Conservation (phyloP, 306 rosid species). For the Vigna mungo region DNA sequence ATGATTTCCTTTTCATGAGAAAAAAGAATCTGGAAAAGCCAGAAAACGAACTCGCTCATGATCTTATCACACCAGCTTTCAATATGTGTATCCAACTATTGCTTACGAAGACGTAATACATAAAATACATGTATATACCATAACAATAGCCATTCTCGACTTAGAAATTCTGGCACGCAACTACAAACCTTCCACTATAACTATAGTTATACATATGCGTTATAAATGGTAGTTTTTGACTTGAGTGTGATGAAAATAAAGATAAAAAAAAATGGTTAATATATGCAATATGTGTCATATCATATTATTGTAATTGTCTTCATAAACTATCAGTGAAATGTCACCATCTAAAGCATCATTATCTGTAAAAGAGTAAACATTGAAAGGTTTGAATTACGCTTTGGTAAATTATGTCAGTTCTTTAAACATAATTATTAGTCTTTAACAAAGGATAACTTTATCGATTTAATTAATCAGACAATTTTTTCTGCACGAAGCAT, state of each 20-base stretch:
- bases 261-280: neutral
- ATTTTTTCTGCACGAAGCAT: neutral
- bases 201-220: neutral
- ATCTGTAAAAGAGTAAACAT: neutral
- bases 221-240: neutral
- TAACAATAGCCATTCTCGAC: neutral
- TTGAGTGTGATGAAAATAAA: neutral
- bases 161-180: neutral
- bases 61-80: neutral
- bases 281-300: neutral
- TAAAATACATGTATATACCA: neutral
- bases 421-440: neutral
- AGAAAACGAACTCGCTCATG: neutral
- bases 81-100: neutral
- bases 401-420: neutral
- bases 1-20: constrained; percentile 13
- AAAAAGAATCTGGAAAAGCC: neutral
- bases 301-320: neutral
- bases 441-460: neutral
- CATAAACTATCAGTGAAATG: neutral
- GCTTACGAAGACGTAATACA: constrained; percentile 1
- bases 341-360: neutral
- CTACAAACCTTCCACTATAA: neutral
- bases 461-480: neutral
- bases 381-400: neutral